phyloP scores from a whole-genome alignment of 208 protist species.

The Trichomonas tenax region DNA sequence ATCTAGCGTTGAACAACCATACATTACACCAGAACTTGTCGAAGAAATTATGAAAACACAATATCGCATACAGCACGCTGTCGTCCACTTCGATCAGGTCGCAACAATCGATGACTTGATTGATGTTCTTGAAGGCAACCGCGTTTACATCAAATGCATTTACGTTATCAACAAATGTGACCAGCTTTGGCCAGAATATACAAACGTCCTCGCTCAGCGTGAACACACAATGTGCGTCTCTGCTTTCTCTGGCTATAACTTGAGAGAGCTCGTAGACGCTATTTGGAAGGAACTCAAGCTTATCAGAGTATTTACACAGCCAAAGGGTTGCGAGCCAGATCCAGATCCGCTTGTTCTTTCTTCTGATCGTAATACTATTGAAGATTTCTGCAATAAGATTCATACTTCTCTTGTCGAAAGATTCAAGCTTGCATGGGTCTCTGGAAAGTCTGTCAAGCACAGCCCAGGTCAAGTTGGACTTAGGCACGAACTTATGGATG shows the following conservation, averaged over 20 bases:
- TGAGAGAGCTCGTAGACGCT: background rate
- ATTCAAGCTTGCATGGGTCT: background rate
- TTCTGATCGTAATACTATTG: background rate
- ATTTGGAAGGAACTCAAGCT: slow-evolving; percentile 18
- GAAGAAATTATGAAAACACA: slow-evolving; percentile 50
- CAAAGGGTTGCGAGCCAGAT: background rate
- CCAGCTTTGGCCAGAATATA: background rate
- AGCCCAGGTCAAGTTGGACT: background rate
- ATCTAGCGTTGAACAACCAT: slow-evolving; percentile 14
- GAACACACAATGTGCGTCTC: slow-evolving; percentile 6
- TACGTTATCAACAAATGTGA: slow-evolving; percentile 43
- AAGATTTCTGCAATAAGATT: slow-evolving; percentile 20
- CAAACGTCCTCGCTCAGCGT: background rate
- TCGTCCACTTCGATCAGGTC: slow-evolving; percentile 79
- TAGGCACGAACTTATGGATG: slow-evolving; percentile 11
- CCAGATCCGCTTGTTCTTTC: background rate
- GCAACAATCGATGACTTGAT: slow-evolving; percentile 89
- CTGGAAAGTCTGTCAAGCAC: slow-evolving; percentile 18
- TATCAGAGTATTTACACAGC: slow-evolving; percentile 6
- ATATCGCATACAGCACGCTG: slow-evolving; percentile 74
- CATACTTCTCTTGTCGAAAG: background rate
- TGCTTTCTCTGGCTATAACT: background rate
- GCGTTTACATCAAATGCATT: slow-evolving; percentile 54
- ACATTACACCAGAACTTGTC: slow-evolving; percentile 25
- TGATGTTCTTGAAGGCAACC: slow-evolving; percentile 86